Conservation (phyloP, 1,284 basidiomycete genomes). For the Stereum hirsutum region DNA sequence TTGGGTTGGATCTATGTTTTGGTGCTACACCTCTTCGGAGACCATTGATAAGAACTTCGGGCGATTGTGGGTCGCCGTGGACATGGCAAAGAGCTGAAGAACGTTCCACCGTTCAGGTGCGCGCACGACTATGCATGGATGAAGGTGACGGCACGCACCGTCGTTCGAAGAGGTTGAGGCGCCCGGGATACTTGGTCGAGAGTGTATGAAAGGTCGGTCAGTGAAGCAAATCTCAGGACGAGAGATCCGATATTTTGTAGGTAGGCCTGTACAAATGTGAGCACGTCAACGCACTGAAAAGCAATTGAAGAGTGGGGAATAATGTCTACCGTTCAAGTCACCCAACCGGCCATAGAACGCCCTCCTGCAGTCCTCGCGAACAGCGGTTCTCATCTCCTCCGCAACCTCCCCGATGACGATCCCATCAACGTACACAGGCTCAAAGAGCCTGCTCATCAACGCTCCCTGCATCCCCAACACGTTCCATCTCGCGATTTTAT, state of each 20-base stretch:
- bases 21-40: constrained; percentile 65
- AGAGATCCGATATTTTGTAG: constrained; percentile 35
- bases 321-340: constrained; percentile 24
- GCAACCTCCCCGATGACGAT: constrained; percentile 70
- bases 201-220: constrained; percentile 44
- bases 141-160: constrained; percentile 32
- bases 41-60: constrained; percentile 69
- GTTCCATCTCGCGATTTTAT: constrained; percentile 83
- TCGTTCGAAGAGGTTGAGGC: constrained; percentile 49
- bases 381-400: constrained; percentile 24
- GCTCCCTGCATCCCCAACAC: constrained; percentile 82
- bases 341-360: constrained; percentile 47
- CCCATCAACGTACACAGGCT: constrained; percentile 53
- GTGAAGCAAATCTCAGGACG: constrained; percentile 51
- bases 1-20: constrained; percentile 52
- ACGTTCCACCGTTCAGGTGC: not conserved
- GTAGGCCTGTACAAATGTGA: constrained; percentile 25
- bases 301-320: not conserved
- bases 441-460: constrained; percentile 46
- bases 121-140: not conserved
- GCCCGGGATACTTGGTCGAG: constrained; percentile 31
- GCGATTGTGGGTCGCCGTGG: constrained; percentile 31
- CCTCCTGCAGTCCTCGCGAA: constrained; percentile 48
- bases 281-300: not conserved
- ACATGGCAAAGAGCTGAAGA: constrained; percentile 72